Base-by-base conservation (phyloP, 176 grass and related monocot species). In the Hsuehochloa calcarea region DNA sequence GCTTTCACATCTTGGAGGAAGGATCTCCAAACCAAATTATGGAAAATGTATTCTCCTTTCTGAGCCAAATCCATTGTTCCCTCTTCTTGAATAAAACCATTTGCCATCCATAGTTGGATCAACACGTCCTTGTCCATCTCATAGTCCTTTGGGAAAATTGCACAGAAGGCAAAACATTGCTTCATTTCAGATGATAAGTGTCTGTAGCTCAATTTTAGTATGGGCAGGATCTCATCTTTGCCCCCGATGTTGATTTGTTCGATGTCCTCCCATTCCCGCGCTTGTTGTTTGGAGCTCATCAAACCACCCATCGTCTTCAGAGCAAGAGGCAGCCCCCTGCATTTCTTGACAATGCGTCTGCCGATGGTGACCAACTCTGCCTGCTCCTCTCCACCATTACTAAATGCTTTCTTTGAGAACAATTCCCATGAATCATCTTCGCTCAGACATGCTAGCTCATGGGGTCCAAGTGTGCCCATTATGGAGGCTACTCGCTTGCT, bases 281-380 rank as follows among this genome's bases (percentile, higher is more conserved):
- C 65, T 6, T 74, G 16, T 43, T 16, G 8, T 19, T 75, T 92
- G 5, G 37, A 74, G 80, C 79, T 75, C 90, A 89, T 83, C 70
- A 92, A 37, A 10, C 77, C 65, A 38, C 78, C 73, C 6, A 92
- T 65, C 3, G 73, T 45, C 22, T 46, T 89, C 2, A 86, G 34
- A n/a, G 83, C 83, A 72, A 92, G 54, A 11, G 86, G 90, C 1
- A 85, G 6, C 2, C 90, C 89, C 9, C 8, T 65, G 39, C 86
- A 91, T 12, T 74, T 83, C 4, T 52, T 5, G 15, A 83, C 65
- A 10, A 92, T 82, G 1, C 41, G 4, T 20, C 0, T 89, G 4
- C 78, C 83, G 4, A 83, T 56, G 0, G 1, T 29, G 15, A 83
- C 23, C 0, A 92, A 51, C 1, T 92, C 26, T 63, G 10, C 3